Percentiles rank a stretch among this genome's conserved stretches.
These are phyloP conservation scores for Suhomyces maxii DNA, from an alignment of 1,139 yeast species.

Conservation along the genomic window DNA sequence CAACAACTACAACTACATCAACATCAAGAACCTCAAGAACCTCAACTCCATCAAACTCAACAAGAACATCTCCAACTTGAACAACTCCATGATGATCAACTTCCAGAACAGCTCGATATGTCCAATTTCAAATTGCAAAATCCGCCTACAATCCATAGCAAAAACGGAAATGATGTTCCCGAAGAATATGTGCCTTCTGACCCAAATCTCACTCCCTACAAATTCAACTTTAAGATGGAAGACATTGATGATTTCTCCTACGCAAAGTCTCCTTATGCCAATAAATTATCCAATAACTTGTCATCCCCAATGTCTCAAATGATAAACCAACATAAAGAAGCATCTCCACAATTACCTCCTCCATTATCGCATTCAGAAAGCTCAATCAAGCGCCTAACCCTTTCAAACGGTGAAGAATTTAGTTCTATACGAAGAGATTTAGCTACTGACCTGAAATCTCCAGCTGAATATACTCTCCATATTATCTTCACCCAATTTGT, in stretches of 20 bases:
- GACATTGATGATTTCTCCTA: not conserved
- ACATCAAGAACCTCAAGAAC: no score
- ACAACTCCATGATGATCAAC: not conserved
- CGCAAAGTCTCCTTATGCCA: not conserved
- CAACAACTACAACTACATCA: no score
- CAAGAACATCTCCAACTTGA: no score
- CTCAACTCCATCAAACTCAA: no score
- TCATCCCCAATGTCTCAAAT: conserved; percentile 26
- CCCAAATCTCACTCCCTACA: not conserved
- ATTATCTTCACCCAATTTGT: conserved; percentile 94
- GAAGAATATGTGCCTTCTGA: not conserved
- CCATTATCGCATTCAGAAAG: conserved; percentile 23
- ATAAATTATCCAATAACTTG: conserved; percentile 13
- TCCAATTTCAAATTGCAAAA: not conserved
- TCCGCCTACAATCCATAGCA: conserved; percentile 1
- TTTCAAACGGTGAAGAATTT: conserved; percentile 36
- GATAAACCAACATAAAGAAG: conserved; percentile 19
- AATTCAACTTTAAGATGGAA: conserved; percentile 11
- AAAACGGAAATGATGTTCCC: not conserved
- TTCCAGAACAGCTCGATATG: not conserved
- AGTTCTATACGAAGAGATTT: conserved; percentile 41
- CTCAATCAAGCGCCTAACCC: conserved; percentile 24
- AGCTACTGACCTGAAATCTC: conserved; percentile 71
- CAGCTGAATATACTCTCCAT: conserved; percentile 92
- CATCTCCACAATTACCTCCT: conserved; percentile 36